Percentiles rank a stretch among this genome's conserved stretches.
Conservation (phyloP, 345 rosid species). For the Abelmoschus esculentus region DNA sequence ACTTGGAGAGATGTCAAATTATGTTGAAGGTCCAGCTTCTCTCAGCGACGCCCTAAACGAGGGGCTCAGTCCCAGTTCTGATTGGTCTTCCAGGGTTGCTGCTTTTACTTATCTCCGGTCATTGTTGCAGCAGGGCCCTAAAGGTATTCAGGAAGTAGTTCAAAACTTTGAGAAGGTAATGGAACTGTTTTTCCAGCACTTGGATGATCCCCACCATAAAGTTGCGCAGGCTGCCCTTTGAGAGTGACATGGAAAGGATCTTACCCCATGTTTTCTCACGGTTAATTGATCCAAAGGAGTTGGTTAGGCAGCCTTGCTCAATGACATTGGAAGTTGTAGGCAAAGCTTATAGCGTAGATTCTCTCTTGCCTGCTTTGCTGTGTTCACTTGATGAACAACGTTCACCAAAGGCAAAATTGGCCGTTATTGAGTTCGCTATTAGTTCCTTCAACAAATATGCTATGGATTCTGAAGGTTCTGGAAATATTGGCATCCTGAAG, state of each 20-base stretch:
- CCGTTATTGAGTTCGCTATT: conserved; percentile 90
- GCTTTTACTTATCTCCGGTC: too few relatives aligned
- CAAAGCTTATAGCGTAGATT: conserved; percentile 4
- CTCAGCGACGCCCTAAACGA: conserved; percentile 80
- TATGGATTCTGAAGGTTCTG: conserved; percentile 65
- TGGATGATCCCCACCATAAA: too few relatives aligned
- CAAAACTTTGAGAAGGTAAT: too few relatives aligned
- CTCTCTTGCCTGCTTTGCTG: conserved; percentile 21
- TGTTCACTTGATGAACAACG: conserved; percentile 98
- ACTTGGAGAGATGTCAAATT: conserved; percentile 70
- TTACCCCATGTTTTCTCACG: conserved; percentile 95
- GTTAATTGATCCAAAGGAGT: conserved; percentile 91
- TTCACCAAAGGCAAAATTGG: conserved; percentile 96
- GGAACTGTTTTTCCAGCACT: too few relatives aligned
- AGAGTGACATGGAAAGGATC: conserved; percentile 94
- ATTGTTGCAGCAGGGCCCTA: too few relatives aligned
- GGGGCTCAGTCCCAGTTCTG: conserved; percentile 84
- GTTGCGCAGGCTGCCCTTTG: conserved; percentile 27
- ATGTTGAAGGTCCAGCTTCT: conserved; percentile 74
- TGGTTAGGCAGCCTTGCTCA: conserved; percentile 92
- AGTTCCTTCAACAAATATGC: conserved; percentile 83
- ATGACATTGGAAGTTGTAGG: conserved; percentile 82
- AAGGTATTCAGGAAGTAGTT: too few relatives aligned
- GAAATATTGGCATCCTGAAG: conserved; percentile 24
- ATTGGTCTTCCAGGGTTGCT: conserved; percentile 62